Evolutionary conservation across 208 protist genomes (phyloP).

Genomic region (Leishmania tarentolae): DNA sequence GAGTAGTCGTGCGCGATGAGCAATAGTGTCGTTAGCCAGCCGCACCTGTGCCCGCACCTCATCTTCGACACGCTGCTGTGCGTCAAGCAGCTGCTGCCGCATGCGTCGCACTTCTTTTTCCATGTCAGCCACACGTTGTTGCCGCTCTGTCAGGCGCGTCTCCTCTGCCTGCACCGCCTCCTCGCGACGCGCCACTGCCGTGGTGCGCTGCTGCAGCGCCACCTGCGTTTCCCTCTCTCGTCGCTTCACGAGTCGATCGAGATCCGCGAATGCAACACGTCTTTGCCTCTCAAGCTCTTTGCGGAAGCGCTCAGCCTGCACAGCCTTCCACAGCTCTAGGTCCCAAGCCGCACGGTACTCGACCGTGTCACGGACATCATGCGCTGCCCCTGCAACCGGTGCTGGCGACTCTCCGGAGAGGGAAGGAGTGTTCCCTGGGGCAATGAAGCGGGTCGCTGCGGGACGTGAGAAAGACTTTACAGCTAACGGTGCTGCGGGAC

Average conservation of each 20-base stretch:
- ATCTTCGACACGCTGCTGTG: constrained; percentile 69
- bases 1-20: constrained; percentile 45
- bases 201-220: constrained; percentile 22
- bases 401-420: neutral
- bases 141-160: constrained; percentile 36
- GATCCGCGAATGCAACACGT: constrained; percentile 38
- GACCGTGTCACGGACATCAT: constrained; percentile 63
- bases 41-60: constrained; percentile 72
- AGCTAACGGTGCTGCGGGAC: neutral
- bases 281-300: constrained; percentile 58
- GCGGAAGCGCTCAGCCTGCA: constrained; percentile 73
- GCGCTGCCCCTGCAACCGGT: neutral
- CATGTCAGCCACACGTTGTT: constrained; percentile 48
- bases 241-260: constrained; percentile 34
- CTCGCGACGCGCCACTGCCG: constrained; percentile 34
- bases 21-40: constrained; percentile 77
- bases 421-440: neutral
- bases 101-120: constrained; percentile 58
- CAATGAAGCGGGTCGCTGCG: neutral
- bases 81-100: constrained; percentile 68
- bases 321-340: constrained; percentile 86
- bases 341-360: constrained; percentile 91
- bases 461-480: neutral
- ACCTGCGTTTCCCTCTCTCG: constrained; percentile 41
- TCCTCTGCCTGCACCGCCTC: constrained; percentile 37